Base-by-base conservation (phyloP, 139 green algal genomes). In the Chloropicon primus region DNA sequence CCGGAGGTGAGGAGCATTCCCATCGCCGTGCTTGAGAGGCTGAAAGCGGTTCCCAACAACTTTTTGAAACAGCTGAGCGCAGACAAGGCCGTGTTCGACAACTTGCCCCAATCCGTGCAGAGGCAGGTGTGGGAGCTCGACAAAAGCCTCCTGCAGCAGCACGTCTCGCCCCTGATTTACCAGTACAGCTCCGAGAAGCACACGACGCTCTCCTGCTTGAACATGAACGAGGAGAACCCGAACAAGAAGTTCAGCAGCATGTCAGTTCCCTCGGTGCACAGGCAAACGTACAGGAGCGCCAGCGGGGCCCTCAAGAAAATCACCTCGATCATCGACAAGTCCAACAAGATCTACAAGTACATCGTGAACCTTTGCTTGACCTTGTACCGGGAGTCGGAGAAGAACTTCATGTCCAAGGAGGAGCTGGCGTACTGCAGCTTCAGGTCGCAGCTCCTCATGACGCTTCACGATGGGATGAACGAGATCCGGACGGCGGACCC, bases 101-200 rank as follows among this genome's bases (percentile, higher is more conserved):
- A 90, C 25, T 87, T 93, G 74, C 89, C 90, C 2, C 41, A 75
- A 2, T 77, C 82, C 5, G 90, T 95, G 53, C 85, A 94, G 85
- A 82, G 88, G 1, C 79, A 82, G 79, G 91, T 93, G 26, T 95
- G 87, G 84, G 91, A 95, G 84, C 88, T 92, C 79, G 91, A 96
- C 86, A 91, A 88, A 76, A 92, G 90, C 78, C 83, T 94, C 77
- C 85, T 96, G 25, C 88, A 92, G 82, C 54, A 84, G 17, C 87
- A 94, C 54, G 90, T 88, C 0, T 74, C 91, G 75, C 82, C 87
- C 22, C 81, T 85, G 25, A 84, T 96, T n/a, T 79, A 77, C 10
- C 10, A 62, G 41, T 62, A 62, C 41, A 17, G 41, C 41, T 5
- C 10, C 10, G 41, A 62, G 41, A 17, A 5, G 5, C 10, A 62